Evolutionary conservation across 345 rosid genomes (phyloP).

Genomic region (Boechera retrofracta): DNA sequence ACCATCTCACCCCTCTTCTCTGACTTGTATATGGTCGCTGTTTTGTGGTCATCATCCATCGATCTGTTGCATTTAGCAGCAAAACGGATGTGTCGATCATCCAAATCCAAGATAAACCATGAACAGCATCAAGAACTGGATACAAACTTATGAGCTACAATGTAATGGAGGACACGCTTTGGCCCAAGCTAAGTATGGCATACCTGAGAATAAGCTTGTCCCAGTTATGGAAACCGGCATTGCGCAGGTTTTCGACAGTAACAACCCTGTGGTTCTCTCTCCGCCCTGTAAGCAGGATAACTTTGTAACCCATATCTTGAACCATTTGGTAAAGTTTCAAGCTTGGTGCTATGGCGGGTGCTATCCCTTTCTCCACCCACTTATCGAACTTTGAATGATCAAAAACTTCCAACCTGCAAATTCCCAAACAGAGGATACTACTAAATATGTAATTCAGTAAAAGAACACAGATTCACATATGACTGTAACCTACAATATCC

Average conservation of each 20-base stretch:
- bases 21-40: constrained; percentile 67
- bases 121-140: neutral
- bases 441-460: neutral
- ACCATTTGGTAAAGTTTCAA: constrained; percentile 71
- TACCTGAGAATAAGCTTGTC: constrained; percentile 89
- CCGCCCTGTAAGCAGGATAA: constrained; percentile 81
- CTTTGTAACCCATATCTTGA: constrained; percentile 65
- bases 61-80: constrained; percentile 50
- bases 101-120: constrained; percentile 2
- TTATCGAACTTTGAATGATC: constrained; percentile 64
- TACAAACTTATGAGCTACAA: neutral
- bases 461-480: constrained; percentile 15
- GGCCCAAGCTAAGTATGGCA: neutral
- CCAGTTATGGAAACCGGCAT: constrained; percentile 76
- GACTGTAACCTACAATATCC: neutral
- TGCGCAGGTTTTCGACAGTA: constrained; percentile 66
- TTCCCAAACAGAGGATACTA: constrained; percentile 23
- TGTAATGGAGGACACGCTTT: neutral
- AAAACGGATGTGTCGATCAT: constrained; percentile 1
- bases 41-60: constrained; percentile 58
- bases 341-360: constrained; percentile 78
- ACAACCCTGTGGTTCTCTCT: constrained; percentile 60
- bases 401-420: constrained; percentile 71
- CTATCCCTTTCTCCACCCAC: constrained; percentile 79
- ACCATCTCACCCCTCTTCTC: constrained; percentile 80